phyloP scores from a whole-genome alignment of 2,329 filamentous ascomycete genomes.

The Ascochyta clinopodiicola region DNA sequence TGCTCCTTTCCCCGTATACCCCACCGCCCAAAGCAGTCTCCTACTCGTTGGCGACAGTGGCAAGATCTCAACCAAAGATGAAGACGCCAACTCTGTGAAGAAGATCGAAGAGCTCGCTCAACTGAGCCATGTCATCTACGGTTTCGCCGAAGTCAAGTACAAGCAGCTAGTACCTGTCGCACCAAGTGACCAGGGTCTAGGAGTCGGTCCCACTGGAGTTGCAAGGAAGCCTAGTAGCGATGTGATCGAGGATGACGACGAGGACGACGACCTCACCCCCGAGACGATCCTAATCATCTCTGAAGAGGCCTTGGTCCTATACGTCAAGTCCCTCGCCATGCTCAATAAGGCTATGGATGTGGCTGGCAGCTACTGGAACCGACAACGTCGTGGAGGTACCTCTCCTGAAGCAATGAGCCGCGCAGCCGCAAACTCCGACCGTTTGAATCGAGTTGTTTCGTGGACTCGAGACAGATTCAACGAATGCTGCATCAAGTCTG shows the following conservation, averaged over 20 bases:
- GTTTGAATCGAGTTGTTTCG: conserved; percentile 92
- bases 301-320: conserved; percentile 93
- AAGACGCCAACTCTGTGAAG: conserved; percentile 79
- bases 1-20: conserved; percentile 84
- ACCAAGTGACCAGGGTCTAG: conserved; percentile 74
- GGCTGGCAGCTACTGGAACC: conserved; percentile 90
- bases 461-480: conserved; percentile 96
- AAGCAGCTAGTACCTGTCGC: conserved; percentile 92
- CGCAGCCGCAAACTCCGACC: conserved; percentile 60
- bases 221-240: conserved; percentile 41
- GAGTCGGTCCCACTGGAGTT: conserved; percentile 61
- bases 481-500: conserved; percentile 94
- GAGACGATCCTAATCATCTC: conserved; percentile 87
- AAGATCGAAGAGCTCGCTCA: conserved; percentile 91
- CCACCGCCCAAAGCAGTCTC: conserved; percentile 73
- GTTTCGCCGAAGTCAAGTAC: conserved; percentile 98
- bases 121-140: conserved; percentile 93
- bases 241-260: conserved; percentile 61
- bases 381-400: conserved; percentile 68
- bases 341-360: conserved; percentile 96
- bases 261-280: conserved; percentile 74
- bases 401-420: conserved; percentile 50
- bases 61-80: conserved; percentile 69
- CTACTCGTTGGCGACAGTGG: conserved; percentile 68
- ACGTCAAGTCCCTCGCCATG: conserved; percentile 90